These are phyloP conservation scores for Auxenochlorella pyrenoidosa DNA, from an alignment of 139 green algal genomes.

Conservation along the genomic window DNA sequence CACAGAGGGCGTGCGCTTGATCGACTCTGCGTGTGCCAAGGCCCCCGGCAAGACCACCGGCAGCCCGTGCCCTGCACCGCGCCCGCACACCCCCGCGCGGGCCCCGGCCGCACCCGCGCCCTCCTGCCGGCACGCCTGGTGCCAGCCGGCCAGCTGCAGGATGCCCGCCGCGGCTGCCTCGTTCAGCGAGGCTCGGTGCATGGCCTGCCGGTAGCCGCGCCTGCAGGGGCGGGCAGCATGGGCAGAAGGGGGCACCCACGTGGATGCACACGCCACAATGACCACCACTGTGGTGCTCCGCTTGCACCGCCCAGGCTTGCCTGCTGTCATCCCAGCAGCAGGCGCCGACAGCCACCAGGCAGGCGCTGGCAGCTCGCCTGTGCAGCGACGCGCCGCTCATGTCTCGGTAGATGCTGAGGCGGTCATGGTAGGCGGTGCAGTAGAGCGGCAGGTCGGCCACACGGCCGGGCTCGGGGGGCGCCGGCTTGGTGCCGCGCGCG, in stretches of 20 bases:
- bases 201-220: conserved; percentile 80
- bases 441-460: conserved; percentile 85
- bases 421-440: conserved; percentile 72
- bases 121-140: conserved; percentile 30
- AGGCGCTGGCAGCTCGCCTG: conserved; percentile 29
- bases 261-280: not conserved
- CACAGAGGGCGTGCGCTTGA: no score
- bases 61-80: no score
- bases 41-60: no score
- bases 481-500: conserved; percentile 59
- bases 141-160: conserved; percentile 75
- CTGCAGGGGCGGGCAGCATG: not conserved
- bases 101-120: not conserved
- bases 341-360: no score
- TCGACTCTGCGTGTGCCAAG: no score
- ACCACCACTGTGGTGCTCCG: no score
- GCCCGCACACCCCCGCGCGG: no score
- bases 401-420: conserved; percentile 82
- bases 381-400: conserved; percentile 87
- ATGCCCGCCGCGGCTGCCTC: conserved; percentile 89
- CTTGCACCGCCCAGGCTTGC: no score
- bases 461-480: conserved; percentile 51
- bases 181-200: conserved; percentile 92
- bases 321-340: no score
- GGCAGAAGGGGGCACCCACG: not conserved